Evolutionary conservation across 148 eudicot genomes (phyloP), one percentile per base, ranked within the genome.

Genomic region (Gaultheria prostrata): DNA sequence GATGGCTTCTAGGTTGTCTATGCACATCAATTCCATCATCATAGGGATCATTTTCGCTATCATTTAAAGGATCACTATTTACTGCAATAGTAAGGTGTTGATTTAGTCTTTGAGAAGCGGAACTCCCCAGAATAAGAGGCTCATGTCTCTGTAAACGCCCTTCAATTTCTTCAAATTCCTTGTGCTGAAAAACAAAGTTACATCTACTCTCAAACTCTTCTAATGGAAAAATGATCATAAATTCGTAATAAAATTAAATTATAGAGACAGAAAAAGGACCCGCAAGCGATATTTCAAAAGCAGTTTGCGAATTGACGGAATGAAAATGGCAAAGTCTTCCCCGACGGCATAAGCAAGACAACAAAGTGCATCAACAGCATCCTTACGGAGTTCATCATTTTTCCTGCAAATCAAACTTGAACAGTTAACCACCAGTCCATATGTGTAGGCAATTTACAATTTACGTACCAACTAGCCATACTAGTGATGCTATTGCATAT

Each of bases 271-370:
- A 76, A 84, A 82, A 46, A 35, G 75, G 85, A 95, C 99, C 90
- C 89, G 93, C 86, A 97, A 76, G n/a, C 95, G 90, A 92, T 95
- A 95, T 85, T 93, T 97, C 87, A 93, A 54, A 88, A 95, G 67
- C 74, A 97, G 94, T 88, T 95, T 97, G 86, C 90, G 92, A 86
- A 95, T 90, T 75, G 99, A 97, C n/a, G 98, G 98, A 35, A 97
- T 91, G 89, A 97, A 97, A 81, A 97, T 93, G 73, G 99, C 87
- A 89, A 95, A 95, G 84, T 93, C 98, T 87, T 95, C 95, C 50
- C 99, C 99, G 84, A 95, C 94, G 79, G 99, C 94, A 89, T 93
- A 96, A 86, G 93, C 98, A 53, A 97, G 91, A 85, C 95, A 93
- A 85, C 98, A 95, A 76, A 97, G 93, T 78, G 98, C 98, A 89